Percentiles rank a stretch among this genome's conserved stretches.
phyloP scores from a whole-genome alignment of 2,329 filamentous ascomycete genomes.

The Achaetomium macrosporum region DNA sequence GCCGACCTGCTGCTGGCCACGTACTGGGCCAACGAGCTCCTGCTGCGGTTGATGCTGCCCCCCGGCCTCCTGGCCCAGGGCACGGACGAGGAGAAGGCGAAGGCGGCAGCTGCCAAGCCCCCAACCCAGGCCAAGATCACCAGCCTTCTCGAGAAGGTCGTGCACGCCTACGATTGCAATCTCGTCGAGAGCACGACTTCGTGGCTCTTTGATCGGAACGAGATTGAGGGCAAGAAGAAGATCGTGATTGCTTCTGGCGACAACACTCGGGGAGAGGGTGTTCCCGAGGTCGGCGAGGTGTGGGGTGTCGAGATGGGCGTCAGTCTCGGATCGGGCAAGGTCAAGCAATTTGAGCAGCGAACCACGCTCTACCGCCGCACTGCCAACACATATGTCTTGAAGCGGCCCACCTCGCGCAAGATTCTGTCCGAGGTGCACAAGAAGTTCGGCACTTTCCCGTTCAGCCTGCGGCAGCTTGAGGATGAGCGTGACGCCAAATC shows the following conservation, averaged over 20 bases:
- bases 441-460: conserved; percentile 97
- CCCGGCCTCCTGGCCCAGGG: conserved; percentile 78
- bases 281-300: conserved; percentile 83
- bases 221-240: conserved; percentile 97
- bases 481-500: conserved; percentile 95
- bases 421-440: conserved; percentile 91
- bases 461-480: conserved; percentile 93
- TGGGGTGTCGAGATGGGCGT: conserved; percentile 98
- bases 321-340: conserved; percentile 85
- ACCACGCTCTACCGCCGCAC: conserved; percentile 92
- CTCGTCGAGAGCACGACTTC: conserved; percentile 97
- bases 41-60: conserved; percentile 84
- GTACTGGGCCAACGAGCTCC: conserved; percentile 91
- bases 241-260: conserved; percentile 86
- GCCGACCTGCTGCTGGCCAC: conserved; percentile 88
- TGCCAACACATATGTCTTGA: conserved; percentile 83
- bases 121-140: conserved; percentile 84
- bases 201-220: conserved; percentile 93
- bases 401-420: conserved; percentile 88
- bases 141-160: conserved; percentile 81
- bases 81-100: conserved; percentile 92
- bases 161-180: conserved; percentile 84
- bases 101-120: conserved; percentile 75
- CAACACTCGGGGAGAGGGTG: conserved; percentile 83
- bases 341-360: conserved; percentile 84